A percentile compares a stretch with the other conserved stretches of the same genome.
Conservation (phyloP, 129 eudicot species). For the Escallonia rubra region DNA sequence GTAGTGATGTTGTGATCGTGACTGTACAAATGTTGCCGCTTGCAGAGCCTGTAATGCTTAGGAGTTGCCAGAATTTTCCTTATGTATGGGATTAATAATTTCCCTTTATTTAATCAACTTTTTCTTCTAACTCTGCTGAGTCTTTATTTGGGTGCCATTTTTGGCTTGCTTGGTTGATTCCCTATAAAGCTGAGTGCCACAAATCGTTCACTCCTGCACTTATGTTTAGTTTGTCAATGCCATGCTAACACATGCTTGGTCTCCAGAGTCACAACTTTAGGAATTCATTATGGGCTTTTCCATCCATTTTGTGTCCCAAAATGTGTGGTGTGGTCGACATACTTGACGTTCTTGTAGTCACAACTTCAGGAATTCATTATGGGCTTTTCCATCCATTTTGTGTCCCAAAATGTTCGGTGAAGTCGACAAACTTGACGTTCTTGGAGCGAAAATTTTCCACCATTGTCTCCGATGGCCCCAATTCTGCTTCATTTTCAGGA, state of each 20-base stretch:
- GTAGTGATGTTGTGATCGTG: conserved; percentile 41
- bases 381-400: conserved; percentile 15
- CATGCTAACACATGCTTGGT: too few relatives aligned
- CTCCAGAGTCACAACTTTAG: not conserved
- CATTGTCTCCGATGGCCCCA: conserved; percentile 14
- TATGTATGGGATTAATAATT: conserved; percentile 37
- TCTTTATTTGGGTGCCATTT: not conserved
- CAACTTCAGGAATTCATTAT: conserved; percentile 7
- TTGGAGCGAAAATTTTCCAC: conserved; percentile 9
- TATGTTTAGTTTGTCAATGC: too few relatives aligned
- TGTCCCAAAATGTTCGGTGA: conserved; percentile 2
- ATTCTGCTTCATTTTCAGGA: conserved; percentile 12
- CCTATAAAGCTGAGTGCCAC: not conserved
- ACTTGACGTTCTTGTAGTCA: conserved; percentile 12
- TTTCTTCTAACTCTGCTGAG: conserved; percentile 1
- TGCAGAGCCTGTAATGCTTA: conserved; percentile 49
- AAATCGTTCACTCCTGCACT: too few relatives aligned
- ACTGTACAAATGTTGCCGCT: conserved; percentile 67
- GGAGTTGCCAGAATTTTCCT: conserved; percentile 45
- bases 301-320: conserved; percentile 14
- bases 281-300: conserved; percentile 1
- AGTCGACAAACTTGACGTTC: conserved; percentile 15
- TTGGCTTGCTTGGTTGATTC: conserved; percentile 2
- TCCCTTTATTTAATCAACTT: conserved; percentile 22
- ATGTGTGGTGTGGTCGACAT: conserved; percentile 7